phyloP scores from a whole-genome alignment of 805 yeast species.

The Lachancea lanzarotensis region DNA sequence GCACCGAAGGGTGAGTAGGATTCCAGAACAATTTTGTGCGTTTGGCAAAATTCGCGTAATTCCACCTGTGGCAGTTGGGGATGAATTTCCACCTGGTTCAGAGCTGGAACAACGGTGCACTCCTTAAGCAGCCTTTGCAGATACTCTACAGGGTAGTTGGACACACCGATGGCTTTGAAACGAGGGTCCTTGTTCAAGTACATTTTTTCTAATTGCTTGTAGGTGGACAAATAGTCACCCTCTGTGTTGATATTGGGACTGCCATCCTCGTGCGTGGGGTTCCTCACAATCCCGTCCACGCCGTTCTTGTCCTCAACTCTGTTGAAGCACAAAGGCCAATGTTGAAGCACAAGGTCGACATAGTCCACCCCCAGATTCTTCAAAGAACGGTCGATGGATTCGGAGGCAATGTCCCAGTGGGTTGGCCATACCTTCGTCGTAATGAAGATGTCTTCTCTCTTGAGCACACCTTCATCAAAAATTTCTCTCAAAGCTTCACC shows the following conservation, averaged over 20 bases:
- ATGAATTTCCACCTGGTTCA: constrained; percentile 64
- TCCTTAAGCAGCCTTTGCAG: constrained; percentile 38
- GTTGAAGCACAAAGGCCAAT: constrained; percentile 61
- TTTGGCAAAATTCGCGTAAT: constrained; percentile 45
- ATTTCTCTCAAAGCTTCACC: constrained; percentile 53
- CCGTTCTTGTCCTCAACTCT: constrained; percentile 20
- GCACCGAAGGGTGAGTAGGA: constrained; percentile 65
- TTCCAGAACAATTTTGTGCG: constrained; percentile 45
- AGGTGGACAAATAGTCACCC: constrained; percentile 45
- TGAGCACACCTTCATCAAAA: constrained; percentile 40
- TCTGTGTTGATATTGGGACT: constrained; percentile 30
- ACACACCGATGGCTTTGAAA: constrained; percentile 51
- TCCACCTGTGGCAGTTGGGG: constrained; percentile 63
- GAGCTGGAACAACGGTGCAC: constrained; percentile 45
- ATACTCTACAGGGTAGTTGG: constrained; percentile 41
- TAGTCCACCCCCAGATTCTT: constrained; percentile 60
- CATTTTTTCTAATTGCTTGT: constrained; percentile 42
- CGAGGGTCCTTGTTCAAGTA: constrained; percentile 36
- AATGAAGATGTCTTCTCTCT: constrained; percentile 55
- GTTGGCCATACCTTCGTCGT: constrained; percentile 68
- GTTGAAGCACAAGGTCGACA: constrained; percentile 69
- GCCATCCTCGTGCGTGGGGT: constrained; percentile 34
- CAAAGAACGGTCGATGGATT: constrained; percentile 52
- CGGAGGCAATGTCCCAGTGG: constrained; percentile 44
- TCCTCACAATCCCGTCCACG: constrained; percentile 17